These are phyloP conservation scores for Aphanomyces euteiches DNA, from an alignment of 352 stramenopile genomes.

Conservation along the genomic window DNA sequence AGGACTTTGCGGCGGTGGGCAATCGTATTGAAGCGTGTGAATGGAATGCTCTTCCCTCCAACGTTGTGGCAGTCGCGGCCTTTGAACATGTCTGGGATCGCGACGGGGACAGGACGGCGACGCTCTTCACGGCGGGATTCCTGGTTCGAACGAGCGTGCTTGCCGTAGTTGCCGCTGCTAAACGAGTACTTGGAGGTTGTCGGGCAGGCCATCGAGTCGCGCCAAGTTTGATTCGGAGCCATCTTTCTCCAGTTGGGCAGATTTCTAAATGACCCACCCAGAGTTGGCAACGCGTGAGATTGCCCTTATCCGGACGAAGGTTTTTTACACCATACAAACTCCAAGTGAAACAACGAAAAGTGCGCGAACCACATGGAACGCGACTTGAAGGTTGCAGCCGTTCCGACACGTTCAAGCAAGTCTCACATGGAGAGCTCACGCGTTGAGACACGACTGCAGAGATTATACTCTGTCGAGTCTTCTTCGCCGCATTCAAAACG, in stretches of 20 bases:
- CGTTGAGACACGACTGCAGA: no score
- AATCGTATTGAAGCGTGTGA: constrained; percentile 28
- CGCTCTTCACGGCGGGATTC: background rate
- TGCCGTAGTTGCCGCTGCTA: constrained; percentile 16
- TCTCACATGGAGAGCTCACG: no score
- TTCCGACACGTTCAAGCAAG: no score
- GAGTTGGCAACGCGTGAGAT: background rate
- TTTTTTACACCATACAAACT: constrained; percentile 19
- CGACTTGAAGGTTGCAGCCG: no score
- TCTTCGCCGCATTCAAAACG: no score
- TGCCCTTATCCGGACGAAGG: background rate
- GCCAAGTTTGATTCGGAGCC: background rate
- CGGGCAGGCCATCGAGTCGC: background rate
- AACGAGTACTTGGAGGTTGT: constrained; percentile 16
- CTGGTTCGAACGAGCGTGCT: background rate
- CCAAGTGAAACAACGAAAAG: background rate
- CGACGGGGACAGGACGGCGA: background rate
- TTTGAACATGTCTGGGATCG: constrained; percentile 16
- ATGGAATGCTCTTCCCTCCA: constrained; percentile 28
- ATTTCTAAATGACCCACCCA: background rate
- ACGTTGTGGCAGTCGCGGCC: constrained; percentile 13
- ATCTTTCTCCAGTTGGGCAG: background rate
- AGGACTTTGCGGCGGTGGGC: background rate
- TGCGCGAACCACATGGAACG: no score
- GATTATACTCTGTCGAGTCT: no score